A percentile compares a stretch with the other conserved stretches of the same genome.
Conservation (phyloP, 345 rosid species). For the Aquilaria malaccensis region DNA sequence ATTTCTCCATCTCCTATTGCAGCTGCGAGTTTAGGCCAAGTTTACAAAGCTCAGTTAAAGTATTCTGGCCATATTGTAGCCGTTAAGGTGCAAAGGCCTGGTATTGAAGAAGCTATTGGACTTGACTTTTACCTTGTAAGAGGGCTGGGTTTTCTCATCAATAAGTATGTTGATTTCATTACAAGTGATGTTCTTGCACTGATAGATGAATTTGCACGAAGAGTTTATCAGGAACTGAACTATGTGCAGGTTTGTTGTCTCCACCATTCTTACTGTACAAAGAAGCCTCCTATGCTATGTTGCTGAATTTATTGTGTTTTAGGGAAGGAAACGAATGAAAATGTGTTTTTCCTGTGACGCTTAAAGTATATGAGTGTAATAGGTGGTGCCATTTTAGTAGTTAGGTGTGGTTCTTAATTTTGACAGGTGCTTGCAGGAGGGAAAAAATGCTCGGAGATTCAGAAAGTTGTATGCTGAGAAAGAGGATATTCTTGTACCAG, state of each 20-base stretch:
- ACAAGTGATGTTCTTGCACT: constrained; percentile 81
- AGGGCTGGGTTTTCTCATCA: constrained; percentile 65
- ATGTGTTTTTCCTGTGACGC: too few species aligned
- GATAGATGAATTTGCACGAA: constrained; percentile 80
- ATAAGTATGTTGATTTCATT: constrained; percentile 69
- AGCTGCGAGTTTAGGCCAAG: constrained; percentile 97
- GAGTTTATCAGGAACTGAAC: constrained; percentile 95
- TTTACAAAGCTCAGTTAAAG: constrained; percentile 84
- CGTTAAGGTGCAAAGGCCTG: constrained; percentile 94
- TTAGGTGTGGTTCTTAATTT: constrained; percentile 42
- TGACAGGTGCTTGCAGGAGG: constrained; percentile 80
- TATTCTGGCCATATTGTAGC: constrained; percentile 77
- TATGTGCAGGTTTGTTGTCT: constrained; percentile 66
- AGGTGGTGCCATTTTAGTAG: too few species aligned
- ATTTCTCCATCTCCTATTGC: constrained; percentile 88
- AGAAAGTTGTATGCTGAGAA: constrained; percentile 89
- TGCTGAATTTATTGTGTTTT: too few species aligned
- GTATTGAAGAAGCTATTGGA: constrained; percentile 84
- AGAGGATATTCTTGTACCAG: constrained; percentile 90
- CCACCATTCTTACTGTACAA: not conserved
- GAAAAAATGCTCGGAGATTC: constrained; percentile 91
- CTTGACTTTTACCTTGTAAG: constrained; percentile 86
- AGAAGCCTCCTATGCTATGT: not conserved
- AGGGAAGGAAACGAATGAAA: too few species aligned
- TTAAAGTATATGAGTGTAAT: too few species aligned